These are phyloP conservation scores for Sanguinoderma infundibulare DNA, from an alignment of 1,284 basidiomycete species.

Conservation along the genomic window DNA sequence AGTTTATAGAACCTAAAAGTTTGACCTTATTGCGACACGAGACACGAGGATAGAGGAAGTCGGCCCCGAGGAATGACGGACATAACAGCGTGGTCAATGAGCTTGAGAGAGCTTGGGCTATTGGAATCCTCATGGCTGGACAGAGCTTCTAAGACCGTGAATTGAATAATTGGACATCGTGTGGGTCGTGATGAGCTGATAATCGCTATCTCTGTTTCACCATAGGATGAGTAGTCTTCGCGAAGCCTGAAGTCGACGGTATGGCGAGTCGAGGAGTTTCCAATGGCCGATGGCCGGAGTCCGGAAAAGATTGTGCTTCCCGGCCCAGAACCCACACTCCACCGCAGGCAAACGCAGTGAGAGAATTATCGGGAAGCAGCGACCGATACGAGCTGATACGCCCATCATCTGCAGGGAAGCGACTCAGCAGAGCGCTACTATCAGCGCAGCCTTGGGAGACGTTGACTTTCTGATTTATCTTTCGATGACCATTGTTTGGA, in stretches of 20 bases:
- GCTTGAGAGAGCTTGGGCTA: no score
- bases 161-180: no score
- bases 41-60: no score
- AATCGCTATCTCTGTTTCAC: not conserved
- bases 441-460: not conserved
- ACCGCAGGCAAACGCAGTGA: no score
- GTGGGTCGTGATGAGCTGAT: no score
- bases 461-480: constrained; percentile 2
- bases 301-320: not conserved
- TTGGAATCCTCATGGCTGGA: no score
- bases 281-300: not conserved
- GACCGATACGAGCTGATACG: no score
- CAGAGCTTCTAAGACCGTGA: no score
- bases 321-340: no score
- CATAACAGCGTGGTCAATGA: no score
- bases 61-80: no score
- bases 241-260: not conserved
- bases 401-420: not conserved
- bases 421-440: not conserved
- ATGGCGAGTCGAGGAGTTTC: not conserved
- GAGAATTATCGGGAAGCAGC: no score
- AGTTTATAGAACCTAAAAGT: not conserved
- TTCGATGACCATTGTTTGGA: not conserved
- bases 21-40: constrained; percentile 1
- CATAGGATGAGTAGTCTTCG: not conserved